Evolutionary conservation across 2,329 filamentous ascomycete species (phyloP).

Genomic region (Colletotrichum noveboracense): DNA sequence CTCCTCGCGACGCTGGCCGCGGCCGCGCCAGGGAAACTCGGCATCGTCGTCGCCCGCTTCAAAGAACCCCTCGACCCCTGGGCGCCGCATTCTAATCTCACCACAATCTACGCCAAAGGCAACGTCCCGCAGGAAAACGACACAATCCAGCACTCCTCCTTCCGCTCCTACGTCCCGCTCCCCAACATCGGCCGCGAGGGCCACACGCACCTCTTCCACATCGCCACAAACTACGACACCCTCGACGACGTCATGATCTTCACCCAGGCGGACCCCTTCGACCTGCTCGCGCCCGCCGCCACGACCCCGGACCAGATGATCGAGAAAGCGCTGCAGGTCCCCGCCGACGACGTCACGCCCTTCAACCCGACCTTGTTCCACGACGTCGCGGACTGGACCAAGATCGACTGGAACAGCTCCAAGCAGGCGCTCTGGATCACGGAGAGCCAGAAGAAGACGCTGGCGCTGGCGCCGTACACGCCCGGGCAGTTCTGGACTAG

Average conservation of each 20-base stretch:
- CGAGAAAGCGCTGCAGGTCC: background rate
- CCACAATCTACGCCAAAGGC: constrained; percentile 22
- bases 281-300: constrained; percentile 1
- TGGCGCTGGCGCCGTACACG: constrained; percentile 10
- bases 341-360: constrained; percentile 16
- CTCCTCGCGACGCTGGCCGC: background rate
- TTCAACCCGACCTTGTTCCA: constrained; percentile 15
- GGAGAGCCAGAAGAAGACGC: constrained; percentile 7
- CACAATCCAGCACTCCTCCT: constrained; percentile 8
- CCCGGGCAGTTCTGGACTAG: constrained; percentile 16
- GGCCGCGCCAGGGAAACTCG: background rate
- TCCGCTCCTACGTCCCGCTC: constrained; percentile 17
- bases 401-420: constrained; percentile 15
- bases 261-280: constrained; percentile 18
- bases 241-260: constrained; percentile 23
- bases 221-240: constrained; percentile 5
- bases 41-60: constrained; percentile 19
- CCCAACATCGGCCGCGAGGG: constrained; percentile 18
- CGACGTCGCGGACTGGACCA: constrained; percentile 17
- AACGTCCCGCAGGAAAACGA: constrained; percentile 12
- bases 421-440: constrained; percentile 21
- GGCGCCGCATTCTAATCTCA: background rate
- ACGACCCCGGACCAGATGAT: constrained; percentile 15
- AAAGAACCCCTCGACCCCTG: constrained; percentile 19
- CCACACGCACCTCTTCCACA: constrained; percentile 13